Evolutionary conservation across 306 rosid species (phyloP).

Genomic region (Sophora flavescens): DNA sequence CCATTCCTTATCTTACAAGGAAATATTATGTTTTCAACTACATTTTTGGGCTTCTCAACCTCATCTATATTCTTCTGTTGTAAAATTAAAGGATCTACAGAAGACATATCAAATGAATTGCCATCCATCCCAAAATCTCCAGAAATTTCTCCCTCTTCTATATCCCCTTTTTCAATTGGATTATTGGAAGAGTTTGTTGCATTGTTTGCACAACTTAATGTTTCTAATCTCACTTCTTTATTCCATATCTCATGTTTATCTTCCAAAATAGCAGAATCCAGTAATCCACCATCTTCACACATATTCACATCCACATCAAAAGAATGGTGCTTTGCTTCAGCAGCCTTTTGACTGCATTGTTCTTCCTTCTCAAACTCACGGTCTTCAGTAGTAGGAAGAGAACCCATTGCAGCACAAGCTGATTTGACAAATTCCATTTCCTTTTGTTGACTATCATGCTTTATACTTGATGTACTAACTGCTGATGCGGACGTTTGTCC

Average conservation of each 20-base stretch:
- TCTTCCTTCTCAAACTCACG: no score
- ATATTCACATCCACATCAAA: no score
- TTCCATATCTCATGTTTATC: no score
- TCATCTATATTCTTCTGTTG: conserved; percentile 45
- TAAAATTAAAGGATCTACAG: conserved; percentile 46
- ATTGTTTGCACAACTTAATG: no score
- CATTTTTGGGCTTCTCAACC: conserved; percentile 44
- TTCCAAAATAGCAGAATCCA: no score
- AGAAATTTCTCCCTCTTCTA: conserved; percentile 89
- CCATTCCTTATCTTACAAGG: conserved; percentile 28
- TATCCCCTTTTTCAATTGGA: conserved; percentile 47
- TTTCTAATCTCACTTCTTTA: no score
- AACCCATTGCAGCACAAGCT: no score
- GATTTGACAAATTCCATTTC: no score
- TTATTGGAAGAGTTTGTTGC: conserved; percentile 22
- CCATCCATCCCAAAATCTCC: conserved; percentile 54
- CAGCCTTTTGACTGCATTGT: no score
- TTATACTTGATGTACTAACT: conserved; percentile 34
- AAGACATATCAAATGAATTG: conserved; percentile 45
- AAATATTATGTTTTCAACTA: conserved; percentile 30
- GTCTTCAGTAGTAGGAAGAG: no score
- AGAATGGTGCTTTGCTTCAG: no score
- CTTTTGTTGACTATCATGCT: neutral
- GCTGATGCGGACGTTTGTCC: neutral
- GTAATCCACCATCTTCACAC: no score